Evolutionary conservation across 208 protist species (phyloP), one percentile per base, ranked within the genome.

Genomic region (Vickermania ingenoplastis): DNA sequence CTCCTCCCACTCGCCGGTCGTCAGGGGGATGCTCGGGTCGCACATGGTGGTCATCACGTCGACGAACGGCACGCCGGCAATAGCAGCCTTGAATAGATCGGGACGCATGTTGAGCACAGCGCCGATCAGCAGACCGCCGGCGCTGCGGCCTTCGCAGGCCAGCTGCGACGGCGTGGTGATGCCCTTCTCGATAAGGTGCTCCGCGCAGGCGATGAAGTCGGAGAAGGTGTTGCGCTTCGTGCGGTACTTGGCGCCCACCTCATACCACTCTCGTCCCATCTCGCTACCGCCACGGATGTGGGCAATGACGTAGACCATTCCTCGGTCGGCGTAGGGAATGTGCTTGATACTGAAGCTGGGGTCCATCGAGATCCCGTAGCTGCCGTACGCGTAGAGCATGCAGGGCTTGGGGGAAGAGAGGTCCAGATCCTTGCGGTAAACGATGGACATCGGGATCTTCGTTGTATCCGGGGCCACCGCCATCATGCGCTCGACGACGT

Each of bases 11-110:
- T 97, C 91, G 1, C 74, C 83, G 0, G 83, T 87, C 4, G 91
- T 96, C 48, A 97, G 77, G 0, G 94, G 91, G 62, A 97, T 94
- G 54, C 64, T 79, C 51, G 83, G 77, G 64, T 97, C 94, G 62
- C 79, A 88, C 92, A 98, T 97, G 26, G 93, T 97, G 49, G 83
- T 95, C 79, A 97, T 87, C 24, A 96, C 75, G 60, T 98, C 95
- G 3, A 98, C 92, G 65, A 98, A 98, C 11, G 92, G 91, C 23
- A 97, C 95, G 25, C 85, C 77, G 1, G 89, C 85, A 28, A 95
- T 65, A 7, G 86, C 90, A 3, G 68, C 86, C 41, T 75, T 56
- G 69, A 94, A 95, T 53, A 96, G 76, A 58, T 95, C 82, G 1
- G 92, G 92, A 0, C 79, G 83, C 79, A 96, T 91, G 66, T 97